Evolutionary conservation across 2,329 filamentous ascomycete species (phyloP).

Genomic region (Neopestalotiopsis sp.): DNA sequence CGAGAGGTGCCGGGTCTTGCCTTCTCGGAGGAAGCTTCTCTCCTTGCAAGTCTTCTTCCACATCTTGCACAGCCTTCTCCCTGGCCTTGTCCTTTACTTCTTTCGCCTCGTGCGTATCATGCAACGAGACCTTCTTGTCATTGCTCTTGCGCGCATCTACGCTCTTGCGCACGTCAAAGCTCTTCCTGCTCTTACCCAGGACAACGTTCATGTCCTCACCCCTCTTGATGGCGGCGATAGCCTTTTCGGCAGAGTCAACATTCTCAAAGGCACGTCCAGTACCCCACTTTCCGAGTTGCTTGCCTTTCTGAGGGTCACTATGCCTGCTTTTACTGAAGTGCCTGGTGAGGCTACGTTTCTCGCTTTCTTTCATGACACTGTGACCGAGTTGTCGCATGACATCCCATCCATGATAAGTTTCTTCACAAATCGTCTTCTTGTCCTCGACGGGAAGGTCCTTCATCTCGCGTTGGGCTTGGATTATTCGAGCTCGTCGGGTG

Average conservation of each 20-base stretch:
- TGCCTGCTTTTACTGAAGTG: slow-evolving; percentile 21
- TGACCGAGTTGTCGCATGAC: slow-evolving; percentile 46
- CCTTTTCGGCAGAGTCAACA: slow-evolving; percentile 49
- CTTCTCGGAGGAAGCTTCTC: background rate
- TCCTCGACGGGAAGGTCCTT: slow-evolving; percentile 38
- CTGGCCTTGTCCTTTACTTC: slow-evolving; percentile 7
- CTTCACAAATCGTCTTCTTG: slow-evolving; percentile 32
- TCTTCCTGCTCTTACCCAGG: slow-evolving; percentile 24
- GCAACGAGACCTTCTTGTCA: background rate
- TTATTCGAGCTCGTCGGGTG: slow-evolving; percentile 62
- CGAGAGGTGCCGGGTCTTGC: slow-evolving; percentile 9
- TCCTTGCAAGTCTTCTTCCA: slow-evolving; percentile 11
- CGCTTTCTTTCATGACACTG: slow-evolving; percentile 41
- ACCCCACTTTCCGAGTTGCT: slow-evolving; percentile 42
- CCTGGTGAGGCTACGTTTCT: slow-evolving; percentile 21
- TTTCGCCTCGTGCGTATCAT: slow-evolving; percentile 5
- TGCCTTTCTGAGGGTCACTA: slow-evolving; percentile 40
- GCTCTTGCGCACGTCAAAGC: slow-evolving; percentile 16
- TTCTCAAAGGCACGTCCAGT: slow-evolving; percentile 54
- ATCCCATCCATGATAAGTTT: slow-evolving; percentile 46
- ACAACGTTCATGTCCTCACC: slow-evolving; percentile 46
- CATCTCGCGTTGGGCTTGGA: slow-evolving; percentile 59
- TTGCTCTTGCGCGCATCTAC: slow-evolving; percentile 14
- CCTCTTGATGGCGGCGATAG: slow-evolving; percentile 49
- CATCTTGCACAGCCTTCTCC: slow-evolving; percentile 8